Conservation (phyloP, 2,329 filamentous ascomycete genomes). For the Alternaria sp. region DNA sequence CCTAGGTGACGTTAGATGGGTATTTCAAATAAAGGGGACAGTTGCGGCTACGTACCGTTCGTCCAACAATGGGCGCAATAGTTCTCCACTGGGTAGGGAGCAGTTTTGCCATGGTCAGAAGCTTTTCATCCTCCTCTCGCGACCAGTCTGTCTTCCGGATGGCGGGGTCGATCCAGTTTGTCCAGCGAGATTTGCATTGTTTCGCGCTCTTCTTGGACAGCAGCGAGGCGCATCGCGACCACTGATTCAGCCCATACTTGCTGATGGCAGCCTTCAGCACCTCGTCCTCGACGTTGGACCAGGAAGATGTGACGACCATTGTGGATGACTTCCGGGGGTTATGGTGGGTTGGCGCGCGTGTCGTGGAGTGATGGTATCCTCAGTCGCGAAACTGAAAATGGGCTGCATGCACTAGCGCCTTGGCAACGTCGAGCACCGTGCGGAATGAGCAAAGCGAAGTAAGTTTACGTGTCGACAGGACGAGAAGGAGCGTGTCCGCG, state of each 20-base stretch:
- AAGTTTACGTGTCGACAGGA: background rate
- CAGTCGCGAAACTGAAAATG: conserved; percentile 32
- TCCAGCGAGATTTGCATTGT: conserved; percentile 98
- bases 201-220: conserved; percentile 97
- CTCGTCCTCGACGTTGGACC: conserved; percentile 81
- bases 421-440: conserved; percentile 22
- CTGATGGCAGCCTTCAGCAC: conserved; percentile 81
- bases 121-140: conserved; percentile 96
- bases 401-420: conserved; percentile 28
- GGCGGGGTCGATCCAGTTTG: conserved; percentile 96
- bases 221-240: conserved; percentile 96
- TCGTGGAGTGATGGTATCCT: conserved; percentile 24
- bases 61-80: conserved; percentile 94
- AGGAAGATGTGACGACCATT: conserved; percentile 20
- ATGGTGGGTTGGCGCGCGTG: conserved; percentile 8
- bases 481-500: background rate
- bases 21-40: background rate
- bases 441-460: background rate
- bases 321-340: conserved; percentile 64
- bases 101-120: conserved; percentile 94
- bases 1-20: conserved; percentile 47
- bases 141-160: conserved; percentile 99
- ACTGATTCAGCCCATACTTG: conserved; percentile 68
- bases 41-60: conserved; percentile 62
- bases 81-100: conserved; percentile 99